Evolutionary conservation across 2,329 filamentous ascomycete species (phyloP), one percentile per base, ranked within the genome.

Genomic region (Hirsutella minnesotensis): DNA sequence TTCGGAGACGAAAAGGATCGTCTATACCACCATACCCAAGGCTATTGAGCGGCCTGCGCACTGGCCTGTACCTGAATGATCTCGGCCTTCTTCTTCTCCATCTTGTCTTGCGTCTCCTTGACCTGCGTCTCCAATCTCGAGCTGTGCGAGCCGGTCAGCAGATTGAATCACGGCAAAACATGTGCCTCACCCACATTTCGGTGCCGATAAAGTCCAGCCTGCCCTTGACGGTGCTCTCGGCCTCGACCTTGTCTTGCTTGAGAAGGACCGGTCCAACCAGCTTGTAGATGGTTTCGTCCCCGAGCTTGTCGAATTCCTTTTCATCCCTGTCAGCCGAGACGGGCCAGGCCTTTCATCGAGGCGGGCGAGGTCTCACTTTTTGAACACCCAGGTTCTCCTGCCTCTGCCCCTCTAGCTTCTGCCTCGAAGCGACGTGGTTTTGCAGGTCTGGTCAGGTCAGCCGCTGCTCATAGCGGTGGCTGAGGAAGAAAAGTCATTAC

Each of bases 191-290:
- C 62, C 61, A 95, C 88, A 96, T 92, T 60, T 98, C 90, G 56
- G 90, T 86, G 51, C 81, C 76, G 51, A 98, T 98, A 57, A 90
- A 96, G 51, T 95, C 88, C 40, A 98, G 63, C 20, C 92, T 79
- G 18, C 86, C 86, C 53, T 94, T 87, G 16, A 98, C 92, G 0
- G 88, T 89, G 70, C 86, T 83, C 50, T 88, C 80, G 0, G 92
- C 92, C 61, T 98, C 92, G 2, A 78, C 68, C 62, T 86, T 89
- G 45, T 96, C 92, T 64, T 98, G 92, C 72, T 96, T 95, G 56
- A 98, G 65, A 31, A 98, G 68, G 7, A 96, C 86, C 0, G 92
- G 92, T 0, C 92, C 92, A 38, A 95, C 80, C 35, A 95, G 78
- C 66, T 96, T 98, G 77, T 94, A 98, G 62, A 98, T 94, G 49